phyloP scores from a whole-genome alignment of 768 basidiomycete genomes.

The Tricholoma matsutake region DNA sequence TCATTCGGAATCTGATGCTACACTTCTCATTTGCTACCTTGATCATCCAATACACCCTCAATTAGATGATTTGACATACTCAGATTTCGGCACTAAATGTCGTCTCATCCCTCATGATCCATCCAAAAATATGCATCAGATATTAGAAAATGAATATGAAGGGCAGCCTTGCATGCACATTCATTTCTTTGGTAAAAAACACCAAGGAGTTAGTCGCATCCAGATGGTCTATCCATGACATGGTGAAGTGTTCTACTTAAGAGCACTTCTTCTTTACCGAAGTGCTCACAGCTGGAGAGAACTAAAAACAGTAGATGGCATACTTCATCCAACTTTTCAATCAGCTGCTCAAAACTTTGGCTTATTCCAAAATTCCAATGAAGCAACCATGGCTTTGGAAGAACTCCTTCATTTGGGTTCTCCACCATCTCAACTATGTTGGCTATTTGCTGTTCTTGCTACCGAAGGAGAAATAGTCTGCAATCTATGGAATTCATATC shows the following conservation, averaged over 20 bases:
- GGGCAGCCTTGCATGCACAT: conserved; percentile 5
- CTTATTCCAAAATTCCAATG: conserved; percentile 13
- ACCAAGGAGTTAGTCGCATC: conserved; percentile 22
- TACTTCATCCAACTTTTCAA: conserved; percentile 17
- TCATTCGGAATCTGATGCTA: conserved; percentile 9
- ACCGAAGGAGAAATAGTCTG: too few species aligned
- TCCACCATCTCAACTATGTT: conserved; percentile 35
- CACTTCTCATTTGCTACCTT: conserved; percentile 19
- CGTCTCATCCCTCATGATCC: background rate
- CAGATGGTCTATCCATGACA: conserved; percentile 20
- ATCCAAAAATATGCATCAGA: background rate
- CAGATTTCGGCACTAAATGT: background rate
- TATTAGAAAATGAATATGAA: background rate
- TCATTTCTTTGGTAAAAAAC: background rate
- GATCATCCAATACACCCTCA: conserved; percentile 4
- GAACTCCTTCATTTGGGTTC: conserved; percentile 31
- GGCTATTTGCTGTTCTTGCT: conserved; percentile 37
- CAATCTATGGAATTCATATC: conserved; percentile 9
- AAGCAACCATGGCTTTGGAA: conserved; percentile 24
- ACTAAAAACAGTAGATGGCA: conserved; percentile 17
- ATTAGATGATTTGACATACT: background rate
- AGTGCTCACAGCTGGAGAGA: conserved; percentile 14
- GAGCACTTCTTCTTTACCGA: conserved; percentile 20
- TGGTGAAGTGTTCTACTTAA: conserved; percentile 35
- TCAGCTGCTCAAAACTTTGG: conserved; percentile 14